Base-by-base conservation (phyloP, 345 rosid species). In the Tarenaya hassleriana region DNA sequence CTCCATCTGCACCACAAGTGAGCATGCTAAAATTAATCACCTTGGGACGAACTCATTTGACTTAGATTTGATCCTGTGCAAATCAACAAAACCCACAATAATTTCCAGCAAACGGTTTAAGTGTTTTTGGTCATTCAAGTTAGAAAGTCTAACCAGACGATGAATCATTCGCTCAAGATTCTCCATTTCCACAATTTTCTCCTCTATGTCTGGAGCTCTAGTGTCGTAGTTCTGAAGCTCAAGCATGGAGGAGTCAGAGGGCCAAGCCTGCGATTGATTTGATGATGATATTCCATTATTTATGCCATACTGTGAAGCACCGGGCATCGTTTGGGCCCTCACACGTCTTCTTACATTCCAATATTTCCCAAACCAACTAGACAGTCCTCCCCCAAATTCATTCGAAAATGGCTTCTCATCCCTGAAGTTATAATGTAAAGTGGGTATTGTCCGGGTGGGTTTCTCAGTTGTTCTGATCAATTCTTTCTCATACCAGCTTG, bases 1-100 rank as follows among this genome's bases (percentile, higher is more conserved):
- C n/a, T 75, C 79, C 61, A 66, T 82, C 86, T 75, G 61, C 46
- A 50, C 69, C 52, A 50, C 51, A 60, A 10, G 17, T n/a, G n/a
- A 44, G 19, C 37, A n/a, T 34, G n/a, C n/a, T 51, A 14, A 43
- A 35, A 43, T n/a, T n/a, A 9, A 24, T 5, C 29, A 5, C 29
- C 2, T 24, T 61, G 15, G 43, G 24, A 52, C 32, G 19, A 49
- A 50, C 35, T 14, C 16, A 43, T 39, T n/a, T 38, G 40, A 19
- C 44, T 58, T 47, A 29, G 45, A 24, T 24, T 5, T 2, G 38
- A 57, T 31, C n/a, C n/a, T n/a, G n/a, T n/a, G n/a, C n/a, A n/a
- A n/a, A n/a, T n/a, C n/a, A n/a, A n/a, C n/a, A n/a, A n/a, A n/a
- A n/a, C n/a, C n/a, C n/a, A n/a, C n/a, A n/a, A n/a, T n/a, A n/a